Evolutionary conservation across 2,329 filamentous ascomycete genomes (phyloP).

Genomic region (Colletotrichum truncatum): DNA sequence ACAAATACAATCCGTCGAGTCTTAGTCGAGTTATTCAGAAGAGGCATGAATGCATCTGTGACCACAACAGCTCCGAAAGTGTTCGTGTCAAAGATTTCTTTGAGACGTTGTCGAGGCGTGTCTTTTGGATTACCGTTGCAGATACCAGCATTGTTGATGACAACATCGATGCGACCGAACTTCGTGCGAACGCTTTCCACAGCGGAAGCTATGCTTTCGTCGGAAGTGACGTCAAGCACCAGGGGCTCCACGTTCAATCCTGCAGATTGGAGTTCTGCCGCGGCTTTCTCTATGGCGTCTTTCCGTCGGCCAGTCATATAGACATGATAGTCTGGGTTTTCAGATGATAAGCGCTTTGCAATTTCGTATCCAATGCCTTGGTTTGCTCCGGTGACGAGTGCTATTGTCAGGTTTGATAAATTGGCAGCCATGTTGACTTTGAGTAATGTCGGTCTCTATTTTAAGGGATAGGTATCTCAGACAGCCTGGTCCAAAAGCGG

Average conservation of each 20-base stretch:
- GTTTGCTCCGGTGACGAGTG: constrained; percentile 25
- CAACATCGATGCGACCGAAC: constrained; percentile 66
- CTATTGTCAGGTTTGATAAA: not conserved
- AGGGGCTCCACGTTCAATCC: constrained; percentile 38
- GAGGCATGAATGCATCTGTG: constrained; percentile 51
- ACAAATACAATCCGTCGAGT: constrained; percentile 9
- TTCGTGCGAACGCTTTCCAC: constrained; percentile 49
- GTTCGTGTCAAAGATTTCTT: constrained; percentile 66
- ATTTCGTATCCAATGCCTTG: constrained; percentile 29
- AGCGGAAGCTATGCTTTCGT: constrained; percentile 45
- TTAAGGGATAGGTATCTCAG: no score
- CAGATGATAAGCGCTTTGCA: constrained; percentile 2
- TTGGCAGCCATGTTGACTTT: not conserved
- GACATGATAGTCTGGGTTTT: constrained; percentile 17
- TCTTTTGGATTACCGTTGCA: constrained; percentile 64
- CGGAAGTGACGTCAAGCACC: constrained; percentile 63
- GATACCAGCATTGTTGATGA: constrained; percentile 71
- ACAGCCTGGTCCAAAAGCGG: not conserved
- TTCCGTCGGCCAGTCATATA: constrained; percentile 14
- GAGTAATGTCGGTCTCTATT: not conserved
- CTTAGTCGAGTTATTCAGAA: constrained; percentile 37
- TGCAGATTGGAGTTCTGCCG: not conserved
- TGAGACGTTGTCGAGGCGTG: constrained; percentile 55
- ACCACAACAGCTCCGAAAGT: constrained; percentile 66
- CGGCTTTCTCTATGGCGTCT: constrained; percentile 18